phyloP scores from a whole-genome alignment of 331 rosid species.

The Acacia concinna region DNA sequence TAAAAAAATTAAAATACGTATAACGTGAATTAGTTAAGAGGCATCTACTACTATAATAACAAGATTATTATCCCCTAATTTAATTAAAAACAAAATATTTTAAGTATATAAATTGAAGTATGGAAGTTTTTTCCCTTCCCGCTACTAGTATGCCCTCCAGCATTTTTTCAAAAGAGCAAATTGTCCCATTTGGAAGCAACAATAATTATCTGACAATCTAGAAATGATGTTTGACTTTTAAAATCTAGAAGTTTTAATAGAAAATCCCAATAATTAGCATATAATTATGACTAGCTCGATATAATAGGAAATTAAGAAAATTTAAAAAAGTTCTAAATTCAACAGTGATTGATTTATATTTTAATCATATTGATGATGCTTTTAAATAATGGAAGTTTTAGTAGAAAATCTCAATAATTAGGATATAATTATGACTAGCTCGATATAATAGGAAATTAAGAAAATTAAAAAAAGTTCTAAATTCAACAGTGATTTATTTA shows the following conservation, averaged over 20 bases:
- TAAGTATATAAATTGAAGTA: not conserved
- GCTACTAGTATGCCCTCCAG: not conserved
- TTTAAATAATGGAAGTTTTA: too few relatives aligned
- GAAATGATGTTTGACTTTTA: constrained; percentile 34
- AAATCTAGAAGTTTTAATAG: not conserved
- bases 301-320: not conserved
- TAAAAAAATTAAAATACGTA: too few relatives aligned
- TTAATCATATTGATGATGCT: too few relatives aligned
- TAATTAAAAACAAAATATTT: too few relatives aligned
- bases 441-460: too few relatives aligned
- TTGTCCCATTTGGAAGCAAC: not conserved
- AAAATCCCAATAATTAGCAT: not conserved
- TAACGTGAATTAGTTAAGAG: too few relatives aligned
- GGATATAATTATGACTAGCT: too few relatives aligned
- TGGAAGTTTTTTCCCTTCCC: not conserved
- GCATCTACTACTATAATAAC: too few relatives aligned
- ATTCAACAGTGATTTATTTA: too few relatives aligned
- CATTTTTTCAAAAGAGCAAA: constrained; percentile 21
- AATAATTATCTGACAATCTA: not conserved
- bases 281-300: not conserved
- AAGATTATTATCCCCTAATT: too few relatives aligned
- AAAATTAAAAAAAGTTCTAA: too few relatives aligned
- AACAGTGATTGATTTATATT: not conserved
- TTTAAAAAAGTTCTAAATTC: not conserved
- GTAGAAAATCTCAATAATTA: too few relatives aligned